Conservation (phyloP, 2,329 filamentous ascomycete species). For the Parastagonospora avenae region DNA sequence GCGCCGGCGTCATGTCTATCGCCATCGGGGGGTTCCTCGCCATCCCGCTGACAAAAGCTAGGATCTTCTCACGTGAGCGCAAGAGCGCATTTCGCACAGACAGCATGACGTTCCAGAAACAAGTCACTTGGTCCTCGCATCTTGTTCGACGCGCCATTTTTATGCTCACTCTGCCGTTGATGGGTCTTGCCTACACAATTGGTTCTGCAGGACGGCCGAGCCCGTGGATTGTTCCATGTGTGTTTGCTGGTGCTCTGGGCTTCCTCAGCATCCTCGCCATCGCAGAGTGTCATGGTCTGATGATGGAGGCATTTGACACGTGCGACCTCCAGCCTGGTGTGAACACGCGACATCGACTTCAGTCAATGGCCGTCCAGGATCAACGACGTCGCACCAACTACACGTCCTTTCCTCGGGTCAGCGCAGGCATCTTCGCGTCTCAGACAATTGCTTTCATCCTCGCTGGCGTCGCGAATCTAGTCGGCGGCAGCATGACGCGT, state of each 20-base stretch:
- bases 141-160: slow-evolving; percentile 71
- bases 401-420: slow-evolving; percentile 75
- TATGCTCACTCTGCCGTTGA: slow-evolving; percentile 68
- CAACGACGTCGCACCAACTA: slow-evolving; percentile 68
- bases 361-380: slow-evolving; percentile 52
- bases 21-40: slow-evolving; percentile 72
- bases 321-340: slow-evolving; percentile 77
- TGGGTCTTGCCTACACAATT: slow-evolving; percentile 70
- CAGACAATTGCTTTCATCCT: slow-evolving; percentile 72
- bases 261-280: slow-evolving; percentile 75
- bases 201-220: slow-evolving; percentile 65
- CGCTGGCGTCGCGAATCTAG: slow-evolving; percentile 69
- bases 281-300: slow-evolving; percentile 74
- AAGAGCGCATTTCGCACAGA: slow-evolving; percentile 65
- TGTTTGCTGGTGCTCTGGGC: slow-evolving; percentile 69
- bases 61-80: slow-evolving; percentile 69
- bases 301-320: slow-evolving; percentile 84
- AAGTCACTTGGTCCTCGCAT: slow-evolving; percentile 73
- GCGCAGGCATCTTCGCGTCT: slow-evolving; percentile 71
- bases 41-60: slow-evolving; percentile 75
- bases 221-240: slow-evolving; percentile 66
- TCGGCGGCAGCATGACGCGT: slow-evolving; percentile 71
- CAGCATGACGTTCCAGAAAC: slow-evolving; percentile 68
- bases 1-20: slow-evolving; percentile 68
- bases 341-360: slow-evolving; percentile 57